Evolutionary conservation across 257 asterid genomes (phyloP), one percentile per base, ranked within the genome.

Genomic region (Salvia hispanica): DNA sequence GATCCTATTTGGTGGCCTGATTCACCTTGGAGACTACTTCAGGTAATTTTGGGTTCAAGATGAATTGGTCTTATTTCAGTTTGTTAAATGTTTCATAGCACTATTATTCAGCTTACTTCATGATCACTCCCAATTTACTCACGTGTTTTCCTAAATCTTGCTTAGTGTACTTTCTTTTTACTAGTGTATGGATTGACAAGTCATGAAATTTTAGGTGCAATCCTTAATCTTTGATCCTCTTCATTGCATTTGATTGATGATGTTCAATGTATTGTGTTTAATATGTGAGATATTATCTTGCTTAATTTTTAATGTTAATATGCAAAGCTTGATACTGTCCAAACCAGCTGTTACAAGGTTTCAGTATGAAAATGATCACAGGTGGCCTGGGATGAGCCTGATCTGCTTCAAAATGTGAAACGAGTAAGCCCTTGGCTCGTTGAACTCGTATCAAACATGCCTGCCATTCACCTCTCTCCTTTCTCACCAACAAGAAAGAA

Each of bases 1-100:
- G 96, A 93, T 77, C 95, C 99, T 4, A 58, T 88, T 66, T 88
- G 73, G 40, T 93, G 99, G 99, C 95, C 99, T 0, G 95, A 85
- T 80, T 93, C 99, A 0, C 99, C 97, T 1, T 93, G 99, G 99
- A 86, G 95, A 82, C 91, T 90, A 75, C 97, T 93, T 25, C 96
- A 80, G 97, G 99, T 92, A 79, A 67, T 55, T 76, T 55, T 77
- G 25, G 44, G 44, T 65, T 58, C 47, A 67, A 10, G 5, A 43
- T 14, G 40, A 51, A 28, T 42, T 0, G n/a, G 61, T 60, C 59
- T 47, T 33, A 16, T 37, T 28, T 57, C 37, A 40, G 2, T 66
- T 52, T 61, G 53, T 3, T 39, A 6, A 15, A 28, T 14, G 39
- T 14, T 9, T 34, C 4, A 2, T 48, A n/a, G 14, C 25, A 47